Conservation (phyloP, 805 yeast species). For the Saccharomycopsis malanga region DNA sequence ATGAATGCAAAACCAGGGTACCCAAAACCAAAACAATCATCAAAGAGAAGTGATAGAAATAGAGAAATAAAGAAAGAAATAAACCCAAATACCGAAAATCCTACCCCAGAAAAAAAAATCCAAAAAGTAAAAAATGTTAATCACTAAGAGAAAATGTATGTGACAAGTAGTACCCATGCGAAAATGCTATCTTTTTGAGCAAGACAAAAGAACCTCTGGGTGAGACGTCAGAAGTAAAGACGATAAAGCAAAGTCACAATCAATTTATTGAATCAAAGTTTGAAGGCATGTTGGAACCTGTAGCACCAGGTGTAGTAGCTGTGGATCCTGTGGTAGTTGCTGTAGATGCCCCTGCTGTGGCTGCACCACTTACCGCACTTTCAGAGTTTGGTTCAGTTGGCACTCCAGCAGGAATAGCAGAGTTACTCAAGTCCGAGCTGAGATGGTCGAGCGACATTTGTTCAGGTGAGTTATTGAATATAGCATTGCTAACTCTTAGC, state of each 20-base stretch:
- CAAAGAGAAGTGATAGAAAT: too few species aligned
- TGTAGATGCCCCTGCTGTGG: neutral
- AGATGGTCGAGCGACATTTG: slow-evolving; percentile 4
- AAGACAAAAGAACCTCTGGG: too few species aligned
- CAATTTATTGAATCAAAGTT: neutral
- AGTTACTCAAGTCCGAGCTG: neutral
- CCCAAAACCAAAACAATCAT: neutral
- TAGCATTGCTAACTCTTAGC: neutral
- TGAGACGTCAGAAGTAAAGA: neutral
- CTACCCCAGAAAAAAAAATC: neutral
- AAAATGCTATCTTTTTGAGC: too few species aligned
- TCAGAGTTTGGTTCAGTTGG: too few species aligned
- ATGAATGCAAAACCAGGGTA: neutral
- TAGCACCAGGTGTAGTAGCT: neutral
- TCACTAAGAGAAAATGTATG: neutral
- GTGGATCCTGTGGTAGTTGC: neutral
- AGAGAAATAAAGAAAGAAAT: neutral
- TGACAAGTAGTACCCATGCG: neutral
- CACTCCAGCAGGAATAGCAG: neutral
- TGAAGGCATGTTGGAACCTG: neutral
- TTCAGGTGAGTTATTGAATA: neutral
- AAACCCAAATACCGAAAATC: neutral
- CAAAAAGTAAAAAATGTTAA: neutral
- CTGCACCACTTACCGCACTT: too few species aligned
- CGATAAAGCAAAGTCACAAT: neutral